Evolutionary conservation across 2,329 filamentous ascomycete species (phyloP).

Genomic region (Fonsecaea nubica): DNA sequence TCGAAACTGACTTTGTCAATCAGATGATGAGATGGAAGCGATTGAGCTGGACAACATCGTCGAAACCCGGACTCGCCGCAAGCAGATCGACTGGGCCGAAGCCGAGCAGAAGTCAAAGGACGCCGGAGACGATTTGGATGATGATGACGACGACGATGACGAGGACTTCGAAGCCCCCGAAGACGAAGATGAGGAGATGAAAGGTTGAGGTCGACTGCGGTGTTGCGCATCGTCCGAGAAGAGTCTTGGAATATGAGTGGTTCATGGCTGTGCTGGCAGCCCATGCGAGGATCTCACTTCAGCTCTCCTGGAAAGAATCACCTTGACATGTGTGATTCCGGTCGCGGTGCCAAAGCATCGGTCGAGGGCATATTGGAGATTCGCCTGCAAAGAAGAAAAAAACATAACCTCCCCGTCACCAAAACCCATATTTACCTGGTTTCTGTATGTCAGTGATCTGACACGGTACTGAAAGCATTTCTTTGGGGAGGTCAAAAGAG

Average conservation of each 20-base stretch:
- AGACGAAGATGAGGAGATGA: slow-evolving; percentile 39
- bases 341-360: not conserved
- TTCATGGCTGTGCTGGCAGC: not conserved
- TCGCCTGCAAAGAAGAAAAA: not conserved
- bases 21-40: slow-evolving; percentile 85
- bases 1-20: slow-evolving; percentile 43
- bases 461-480: slow-evolving; percentile 1
- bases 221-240: not conserved
- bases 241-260: not conserved
- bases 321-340: not conserved
- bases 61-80: slow-evolving; percentile 86
- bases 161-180: slow-evolving; percentile 43
- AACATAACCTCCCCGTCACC: not conserved
- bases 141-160: slow-evolving; percentile 66
- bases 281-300: not conserved
- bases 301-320: not conserved
- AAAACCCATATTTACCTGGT: not conserved
- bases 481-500: not conserved
- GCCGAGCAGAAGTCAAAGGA: slow-evolving; percentile 84
- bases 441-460: not conserved
- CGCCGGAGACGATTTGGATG: slow-evolving; percentile 70
- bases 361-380: not conserved
- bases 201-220: slow-evolving; percentile 32
- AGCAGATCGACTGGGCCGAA: slow-evolving; percentile 91
- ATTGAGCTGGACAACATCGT: slow-evolving; percentile 93